A percentile compares a stretch with the other conserved stretches of the same genome.
Conservation (phyloP, 108 stramenopile genomes). For the Chaetoceros tenuissimus region DNA sequence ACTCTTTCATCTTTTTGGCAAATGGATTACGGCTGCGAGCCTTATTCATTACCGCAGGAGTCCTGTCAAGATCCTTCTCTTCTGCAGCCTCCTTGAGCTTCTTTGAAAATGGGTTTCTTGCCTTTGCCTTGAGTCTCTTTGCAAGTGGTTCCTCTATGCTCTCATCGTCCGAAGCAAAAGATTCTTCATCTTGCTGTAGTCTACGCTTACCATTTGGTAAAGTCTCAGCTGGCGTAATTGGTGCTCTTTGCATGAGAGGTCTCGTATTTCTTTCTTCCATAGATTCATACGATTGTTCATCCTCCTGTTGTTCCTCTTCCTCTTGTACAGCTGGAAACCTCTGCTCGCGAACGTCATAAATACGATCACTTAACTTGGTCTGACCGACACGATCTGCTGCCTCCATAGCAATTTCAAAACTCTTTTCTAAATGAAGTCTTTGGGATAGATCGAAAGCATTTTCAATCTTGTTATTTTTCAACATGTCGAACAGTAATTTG, state of each 20-base stretch:
- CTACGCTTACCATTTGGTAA: conserved; percentile 4
- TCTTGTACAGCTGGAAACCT: conserved; percentile 31
- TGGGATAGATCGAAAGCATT: conserved; percentile 55
- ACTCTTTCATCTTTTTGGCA: conserved; percentile 32
- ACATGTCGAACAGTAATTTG: conserved; percentile 47
- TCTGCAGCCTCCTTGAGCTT: no score
- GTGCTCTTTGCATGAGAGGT: conserved; percentile 10
- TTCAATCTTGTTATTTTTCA: conserved; percentile 61
- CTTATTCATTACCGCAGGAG: no score
- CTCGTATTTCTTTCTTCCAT: conserved; percentile 13
- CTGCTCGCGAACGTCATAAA: conserved; percentile 40
- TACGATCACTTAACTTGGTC: conserved; percentile 43
- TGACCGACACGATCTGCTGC: conserved; percentile 47
- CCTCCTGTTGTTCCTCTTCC: conserved; percentile 27
- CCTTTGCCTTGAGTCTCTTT: conserved; percentile 19
- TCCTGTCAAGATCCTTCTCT: no score
- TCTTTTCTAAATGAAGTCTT: conserved; percentile 61
- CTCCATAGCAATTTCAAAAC: conserved; percentile 61
- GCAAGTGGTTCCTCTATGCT: conserved; percentile 11
- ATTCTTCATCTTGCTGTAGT: conserved; percentile 16
- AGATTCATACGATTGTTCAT: conserved; percentile 5
- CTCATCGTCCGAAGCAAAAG: conserved; percentile 4
- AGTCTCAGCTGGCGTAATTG: conserved; percentile 14
- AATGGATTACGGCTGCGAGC: conserved; percentile 32
- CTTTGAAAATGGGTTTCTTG: conserved; percentile 14